These are phyloP conservation scores for Talaromyces sp. DNA, from an alignment of 2,329 filamentous ascomycete species.

Conservation along the genomic window DNA sequence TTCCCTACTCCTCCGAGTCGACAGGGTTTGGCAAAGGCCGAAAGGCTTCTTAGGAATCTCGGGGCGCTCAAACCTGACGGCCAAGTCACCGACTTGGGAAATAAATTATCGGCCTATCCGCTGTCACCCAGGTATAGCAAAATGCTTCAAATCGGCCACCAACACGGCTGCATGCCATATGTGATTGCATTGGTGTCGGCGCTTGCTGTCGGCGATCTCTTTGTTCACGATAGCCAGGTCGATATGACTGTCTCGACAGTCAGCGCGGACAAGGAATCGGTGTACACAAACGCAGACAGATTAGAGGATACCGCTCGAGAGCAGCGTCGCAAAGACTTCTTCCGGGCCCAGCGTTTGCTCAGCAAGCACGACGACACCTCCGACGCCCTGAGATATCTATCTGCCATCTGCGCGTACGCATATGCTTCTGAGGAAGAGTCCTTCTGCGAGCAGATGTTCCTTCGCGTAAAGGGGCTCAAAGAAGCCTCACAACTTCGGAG, in stretches of 20 bases:
- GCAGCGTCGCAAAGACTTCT: constrained; percentile 58
- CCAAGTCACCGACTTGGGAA: constrained; percentile 71
- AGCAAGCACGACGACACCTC: constrained; percentile 74
- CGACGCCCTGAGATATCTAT: constrained; percentile 85
- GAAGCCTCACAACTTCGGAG: constrained; percentile 77
- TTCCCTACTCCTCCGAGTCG: constrained; percentile 87
- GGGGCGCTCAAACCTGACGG: constrained; percentile 69
- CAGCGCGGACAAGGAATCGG: constrained; percentile 30
- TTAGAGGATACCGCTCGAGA: constrained; percentile 66
- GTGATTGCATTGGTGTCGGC: constrained; percentile 84
- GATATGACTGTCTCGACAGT: constrained; percentile 53
- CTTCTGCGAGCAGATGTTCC: constrained; percentile 79
- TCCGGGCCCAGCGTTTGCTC: constrained; percentile 71
- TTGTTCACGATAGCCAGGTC: constrained; percentile 74
- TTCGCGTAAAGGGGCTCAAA: constrained; percentile 78
- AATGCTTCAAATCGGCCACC: constrained; percentile 82
- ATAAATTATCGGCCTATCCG: constrained; percentile 81
- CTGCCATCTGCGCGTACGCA: constrained; percentile 81
- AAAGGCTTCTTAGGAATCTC: constrained; percentile 79
- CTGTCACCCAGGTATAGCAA: constrained; percentile 85
- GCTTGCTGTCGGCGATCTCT: constrained; percentile 81
- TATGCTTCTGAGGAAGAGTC: constrained; percentile 57
- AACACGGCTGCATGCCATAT: constrained; percentile 76
- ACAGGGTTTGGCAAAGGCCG: constrained; percentile 70
- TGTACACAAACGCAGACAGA: constrained; percentile 60